phyloP scores from a whole-genome alignment of 306 rosid species.

The Corylus americana region DNA sequence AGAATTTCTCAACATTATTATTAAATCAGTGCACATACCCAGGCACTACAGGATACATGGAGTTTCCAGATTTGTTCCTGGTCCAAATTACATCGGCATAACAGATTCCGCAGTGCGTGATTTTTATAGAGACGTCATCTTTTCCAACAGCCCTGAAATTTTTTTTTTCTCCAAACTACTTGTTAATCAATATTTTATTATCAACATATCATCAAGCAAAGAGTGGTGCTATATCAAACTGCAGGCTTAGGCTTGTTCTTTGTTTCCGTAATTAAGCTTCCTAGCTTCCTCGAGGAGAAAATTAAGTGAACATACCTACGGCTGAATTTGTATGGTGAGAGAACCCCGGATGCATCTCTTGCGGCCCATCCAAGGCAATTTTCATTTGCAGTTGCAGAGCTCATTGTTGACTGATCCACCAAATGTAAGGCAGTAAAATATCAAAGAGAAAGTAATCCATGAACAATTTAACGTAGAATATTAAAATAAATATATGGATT shows the following conservation, averaged over 20 bases:
- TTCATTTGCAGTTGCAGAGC: slow-evolving; percentile 17
- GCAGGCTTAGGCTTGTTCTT: background rate
- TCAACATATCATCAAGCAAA: slow-evolving; percentile 12
- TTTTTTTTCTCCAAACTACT: slow-evolving; percentile 8
- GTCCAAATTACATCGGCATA: slow-evolving; percentile 71
- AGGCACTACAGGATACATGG: slow-evolving; percentile 74
- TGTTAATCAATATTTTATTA: slow-evolving; percentile 2
- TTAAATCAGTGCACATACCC: slow-evolving; percentile 47
- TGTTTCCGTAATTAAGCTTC: background rate
- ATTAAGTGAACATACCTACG: slow-evolving; percentile 30
- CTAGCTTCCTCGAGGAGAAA: background rate
- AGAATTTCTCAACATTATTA: background rate
- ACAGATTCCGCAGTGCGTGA: slow-evolving; percentile 79
- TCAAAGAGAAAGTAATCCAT: background rate
- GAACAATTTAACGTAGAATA: too few species aligned
- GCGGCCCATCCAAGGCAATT: slow-evolving; percentile 50
- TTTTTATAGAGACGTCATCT: slow-evolving; percentile 63
- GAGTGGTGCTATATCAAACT: background rate
- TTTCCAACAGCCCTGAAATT: slow-evolving; percentile 53
- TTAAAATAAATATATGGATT: too few species aligned
- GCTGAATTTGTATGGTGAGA: slow-evolving; percentile 41
- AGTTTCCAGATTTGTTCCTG: slow-evolving; percentile 53
- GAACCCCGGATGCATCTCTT: slow-evolving; percentile 42
- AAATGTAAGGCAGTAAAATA: background rate
- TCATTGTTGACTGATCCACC: slow-evolving; percentile 17